Percentiles rank a stretch among this genome's conserved stretches.
These are phyloP conservation scores for Barnettozyma sucrosica DNA, from an alignment of 805 yeast genomes.

Conservation along the genomic window DNA sequence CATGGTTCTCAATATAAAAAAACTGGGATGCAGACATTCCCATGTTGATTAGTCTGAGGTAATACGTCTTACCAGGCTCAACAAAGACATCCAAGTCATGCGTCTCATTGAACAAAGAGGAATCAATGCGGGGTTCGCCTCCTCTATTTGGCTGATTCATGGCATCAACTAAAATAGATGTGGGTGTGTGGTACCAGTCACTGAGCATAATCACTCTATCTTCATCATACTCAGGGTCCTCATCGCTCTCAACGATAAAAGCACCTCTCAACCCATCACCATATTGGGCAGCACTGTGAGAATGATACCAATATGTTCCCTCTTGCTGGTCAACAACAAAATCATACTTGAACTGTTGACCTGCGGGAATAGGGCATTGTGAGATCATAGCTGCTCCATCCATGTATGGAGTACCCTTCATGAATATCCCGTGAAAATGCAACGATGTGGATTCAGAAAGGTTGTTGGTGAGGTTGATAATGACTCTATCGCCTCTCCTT, in stretches of 20 bases:
- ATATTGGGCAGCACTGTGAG: conserved; percentile 85
- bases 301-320: conserved; percentile 97
- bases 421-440: conserved; percentile 93
- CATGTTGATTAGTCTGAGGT: conserved; percentile 45
- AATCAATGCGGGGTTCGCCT: conserved; percentile 44
- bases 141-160: conserved; percentile 40
- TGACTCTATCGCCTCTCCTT: conserved; percentile 71
- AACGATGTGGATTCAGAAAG: conserved; percentile 61
- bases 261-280: conserved; percentile 90
- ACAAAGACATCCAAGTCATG: conserved; percentile 39
- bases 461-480: conserved; percentile 71
- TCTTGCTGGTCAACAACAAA: conserved; percentile 77
- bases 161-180: conserved; percentile 30
- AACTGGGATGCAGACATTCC: conserved; percentile 57
- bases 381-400: conserved; percentile 88
- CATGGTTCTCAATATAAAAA: conserved; percentile 48
- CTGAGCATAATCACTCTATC: conserved; percentile 37
- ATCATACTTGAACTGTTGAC: conserved; percentile 70
- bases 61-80: conserved; percentile 38
- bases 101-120: conserved; percentile 42
- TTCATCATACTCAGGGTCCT: conserved; percentile 40
- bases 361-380: conserved; percentile 91
- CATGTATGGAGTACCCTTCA: conserved; percentile 63
- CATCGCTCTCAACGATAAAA: conserved; percentile 61
- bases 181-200: conserved; percentile 45